These are phyloP conservation scores for thale cress (Arabidopsis thaliana) DNA, from an alignment of 345 rosid species.

Conservation along the genomic window DNA sequence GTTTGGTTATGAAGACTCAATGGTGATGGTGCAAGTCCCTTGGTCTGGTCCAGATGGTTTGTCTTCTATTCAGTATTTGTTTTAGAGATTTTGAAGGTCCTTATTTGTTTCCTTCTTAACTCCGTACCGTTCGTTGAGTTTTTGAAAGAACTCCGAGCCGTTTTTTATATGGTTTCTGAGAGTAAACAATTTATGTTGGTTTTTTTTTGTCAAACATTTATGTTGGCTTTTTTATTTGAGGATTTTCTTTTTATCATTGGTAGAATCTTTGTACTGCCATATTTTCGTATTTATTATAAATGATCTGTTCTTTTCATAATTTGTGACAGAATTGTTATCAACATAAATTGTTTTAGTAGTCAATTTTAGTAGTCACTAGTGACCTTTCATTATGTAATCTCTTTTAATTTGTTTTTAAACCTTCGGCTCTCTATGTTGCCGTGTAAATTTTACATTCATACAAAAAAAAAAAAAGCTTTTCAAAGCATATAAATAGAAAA, in stretches of 20 bases:
- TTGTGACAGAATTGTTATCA: too few relatives aligned
- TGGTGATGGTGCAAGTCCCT: slow-evolving; percentile 65
- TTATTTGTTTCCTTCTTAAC: slow-evolving; percentile 23
- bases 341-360: too few relatives aligned
- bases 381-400: too few relatives aligned
- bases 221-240: neutral
- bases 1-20: slow-evolving; percentile 58
- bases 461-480: too few relatives aligned
- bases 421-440: too few relatives aligned
- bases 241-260: neutral
- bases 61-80: slow-evolving; percentile 57
- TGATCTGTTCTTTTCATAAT: too few relatives aligned
- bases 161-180: slow-evolving; percentile 38
- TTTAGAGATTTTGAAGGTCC: slow-evolving; percentile 46
- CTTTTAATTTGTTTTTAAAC: too few relatives aligned
- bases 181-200: slow-evolving; percentile 20
- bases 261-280: slow-evolving; percentile 21
- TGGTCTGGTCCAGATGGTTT: slow-evolving; percentile 63
- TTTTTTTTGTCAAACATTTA: neutral
- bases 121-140: slow-evolving; percentile 1
- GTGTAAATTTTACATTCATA: too few relatives aligned
- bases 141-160: slow-evolving; percentile 31
- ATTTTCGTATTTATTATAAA: neutral
- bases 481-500: too few relatives aligned
- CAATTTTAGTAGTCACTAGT: too few relatives aligned